Conservation (phyloP, 106 monocot genomes). For the Dendrobium officinale region DNA sequence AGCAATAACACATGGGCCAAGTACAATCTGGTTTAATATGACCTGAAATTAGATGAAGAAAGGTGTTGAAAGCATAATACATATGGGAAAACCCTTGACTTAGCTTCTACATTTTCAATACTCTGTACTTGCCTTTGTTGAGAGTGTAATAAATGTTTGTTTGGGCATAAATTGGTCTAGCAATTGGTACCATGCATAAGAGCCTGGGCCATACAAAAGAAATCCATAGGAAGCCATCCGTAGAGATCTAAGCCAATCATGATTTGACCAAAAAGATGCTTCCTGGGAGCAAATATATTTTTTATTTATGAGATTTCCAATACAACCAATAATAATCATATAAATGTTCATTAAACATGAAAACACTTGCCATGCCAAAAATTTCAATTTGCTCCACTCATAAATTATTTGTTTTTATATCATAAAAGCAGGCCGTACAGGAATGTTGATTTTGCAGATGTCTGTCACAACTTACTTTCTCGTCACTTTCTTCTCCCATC, state of each 20-base stretch:
- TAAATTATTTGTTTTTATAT: neutral
- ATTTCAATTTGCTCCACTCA: neutral
- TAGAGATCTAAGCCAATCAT: constrained; percentile 83
- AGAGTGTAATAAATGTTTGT: constrained; percentile 53
- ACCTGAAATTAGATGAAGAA: constrained; percentile 44
- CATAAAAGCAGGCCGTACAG: no score
- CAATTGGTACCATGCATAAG: constrained; percentile 84
- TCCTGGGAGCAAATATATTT: constrained; percentile 31
- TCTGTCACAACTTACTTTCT: no score
- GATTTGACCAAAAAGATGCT: constrained; percentile 27
- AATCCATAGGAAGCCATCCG: constrained; percentile 95
- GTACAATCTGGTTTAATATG: constrained; percentile 81
- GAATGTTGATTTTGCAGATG: no score
- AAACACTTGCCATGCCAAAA: neutral
- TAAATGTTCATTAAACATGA: neutral
- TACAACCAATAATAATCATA: neutral
- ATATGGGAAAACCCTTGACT: neutral
- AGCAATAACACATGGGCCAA: constrained; percentile 97
- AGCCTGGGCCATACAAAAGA: constrained; percentile 89
- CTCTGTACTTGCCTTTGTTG: constrained; percentile 44
- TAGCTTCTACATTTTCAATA: neutral
- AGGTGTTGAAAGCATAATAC: neutral
- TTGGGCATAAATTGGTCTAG: constrained; percentile 74
- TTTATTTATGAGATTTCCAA: neutral
- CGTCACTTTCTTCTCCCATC: no score